Evolutionary conservation across 805 yeast genomes (phyloP).

Genomic region (Kuraishia ogatae): DNA sequence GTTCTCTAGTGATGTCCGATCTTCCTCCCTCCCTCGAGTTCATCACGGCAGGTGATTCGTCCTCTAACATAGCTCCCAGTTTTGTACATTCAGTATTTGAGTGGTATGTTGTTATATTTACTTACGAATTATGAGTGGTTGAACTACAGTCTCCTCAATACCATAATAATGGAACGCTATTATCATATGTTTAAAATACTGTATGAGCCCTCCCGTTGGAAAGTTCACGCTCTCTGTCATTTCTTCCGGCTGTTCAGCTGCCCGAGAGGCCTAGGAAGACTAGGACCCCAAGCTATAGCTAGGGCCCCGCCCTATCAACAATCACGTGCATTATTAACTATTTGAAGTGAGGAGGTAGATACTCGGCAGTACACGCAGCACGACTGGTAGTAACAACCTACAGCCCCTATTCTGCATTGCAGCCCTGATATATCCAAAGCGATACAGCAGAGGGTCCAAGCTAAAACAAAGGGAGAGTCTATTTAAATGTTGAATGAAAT

Average conservation of each 20-base stretch:
- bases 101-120: neutral
- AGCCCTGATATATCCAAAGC: neutral
- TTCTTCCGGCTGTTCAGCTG: neutral
- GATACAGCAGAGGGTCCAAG: no score
- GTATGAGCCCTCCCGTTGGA: neutral
- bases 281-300: neutral
- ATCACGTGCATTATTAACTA: slow-evolving; percentile 1
- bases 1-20: neutral
- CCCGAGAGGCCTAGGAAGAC: neutral
- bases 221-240: neutral
- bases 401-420: neutral
- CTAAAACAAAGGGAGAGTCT: no score
- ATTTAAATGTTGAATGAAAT: no score
- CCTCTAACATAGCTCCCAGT: neutral
- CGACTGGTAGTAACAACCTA: neutral
- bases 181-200: neutral
- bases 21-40: neutral
- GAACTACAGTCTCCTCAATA: neutral
- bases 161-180: neutral
- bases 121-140: neutral
- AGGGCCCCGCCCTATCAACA: neutral
- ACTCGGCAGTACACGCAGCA: neutral
- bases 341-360: no score
- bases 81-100: neutral
- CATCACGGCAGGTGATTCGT: neutral